These are phyloP conservation scores for Leavenworthia alabamica DNA, from an alignment of 345 rosid genomes.

Conservation along the genomic window DNA sequence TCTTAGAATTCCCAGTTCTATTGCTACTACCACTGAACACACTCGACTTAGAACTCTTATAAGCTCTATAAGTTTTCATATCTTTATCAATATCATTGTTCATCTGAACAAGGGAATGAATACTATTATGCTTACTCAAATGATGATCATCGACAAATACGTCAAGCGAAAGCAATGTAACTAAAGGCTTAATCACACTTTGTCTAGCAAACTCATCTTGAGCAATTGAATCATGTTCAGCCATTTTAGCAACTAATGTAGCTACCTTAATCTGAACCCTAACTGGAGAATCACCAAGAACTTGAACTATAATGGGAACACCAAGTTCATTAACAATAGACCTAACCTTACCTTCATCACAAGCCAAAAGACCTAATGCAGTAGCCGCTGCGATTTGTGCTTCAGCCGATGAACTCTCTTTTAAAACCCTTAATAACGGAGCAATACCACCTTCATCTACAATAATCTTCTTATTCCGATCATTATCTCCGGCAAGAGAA, in stretches of 20 bases:
- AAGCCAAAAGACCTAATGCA: conserved; percentile 42
- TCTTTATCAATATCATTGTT: conserved; percentile 51
- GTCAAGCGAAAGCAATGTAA: conserved; percentile 62
- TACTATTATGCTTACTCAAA: conserved; percentile 55
- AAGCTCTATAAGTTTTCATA: conserved; percentile 33
- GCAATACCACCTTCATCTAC: conserved; percentile 83
- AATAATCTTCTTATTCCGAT: conserved; percentile 76
- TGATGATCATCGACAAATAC: conserved; percentile 48
- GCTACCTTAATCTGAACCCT: conserved; percentile 62
- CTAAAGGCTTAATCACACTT: conserved; percentile 75
- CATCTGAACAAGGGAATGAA: conserved; percentile 66
- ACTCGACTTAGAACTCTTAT: conserved; percentile 40
- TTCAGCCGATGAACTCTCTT: conserved; percentile 50
- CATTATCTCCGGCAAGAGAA: conserved; percentile 62
- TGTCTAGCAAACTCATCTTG: conserved; percentile 84
- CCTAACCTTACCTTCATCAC: conserved; percentile 59
- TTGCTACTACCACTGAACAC: conserved; percentile 33
- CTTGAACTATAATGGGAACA: conserved; percentile 56
- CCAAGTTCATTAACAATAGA: conserved; percentile 47
- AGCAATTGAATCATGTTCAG: conserved; percentile 49
- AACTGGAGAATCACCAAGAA: conserved; percentile 60
- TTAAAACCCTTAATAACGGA: conserved; percentile 58
- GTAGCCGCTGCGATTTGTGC: conserved; percentile 65
- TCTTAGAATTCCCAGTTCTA: conserved; percentile 38
- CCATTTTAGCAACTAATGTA: conserved; percentile 70